These are phyloP conservation scores for Hymenoscyphus fructigenus DNA, from an alignment of 2,329 filamentous ascomycete species.

Conservation along the genomic window DNA sequence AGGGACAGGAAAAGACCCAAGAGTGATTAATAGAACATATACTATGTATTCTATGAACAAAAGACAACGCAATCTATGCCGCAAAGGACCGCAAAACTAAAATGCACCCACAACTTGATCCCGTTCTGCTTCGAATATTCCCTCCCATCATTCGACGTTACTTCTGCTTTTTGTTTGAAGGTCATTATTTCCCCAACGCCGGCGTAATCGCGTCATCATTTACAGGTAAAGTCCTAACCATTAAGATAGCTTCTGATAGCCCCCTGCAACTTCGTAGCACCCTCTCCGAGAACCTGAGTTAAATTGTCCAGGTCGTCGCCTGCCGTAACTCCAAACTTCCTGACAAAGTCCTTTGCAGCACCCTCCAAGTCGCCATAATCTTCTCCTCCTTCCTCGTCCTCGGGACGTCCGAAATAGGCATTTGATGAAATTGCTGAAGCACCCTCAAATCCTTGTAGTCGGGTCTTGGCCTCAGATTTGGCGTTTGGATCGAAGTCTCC, in stretches of 20 bases:
- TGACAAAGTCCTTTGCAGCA: slow-evolving; percentile 94
- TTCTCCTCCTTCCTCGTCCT: slow-evolving; percentile 71
- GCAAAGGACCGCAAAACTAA: slow-evolving; percentile 3
- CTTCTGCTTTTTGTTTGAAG: background rate
- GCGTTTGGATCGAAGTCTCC: slow-evolving; percentile 77
- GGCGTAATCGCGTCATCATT: background rate
- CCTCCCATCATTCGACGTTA: background rate
- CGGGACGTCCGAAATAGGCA: slow-evolving; percentile 92
- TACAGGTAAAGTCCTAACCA: slow-evolving; percentile 42
- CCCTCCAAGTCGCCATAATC: slow-evolving; percentile 89
- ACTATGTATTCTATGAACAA: slow-evolving; percentile 2
- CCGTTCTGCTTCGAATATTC: background rate
- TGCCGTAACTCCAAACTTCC: slow-evolving; percentile 92
- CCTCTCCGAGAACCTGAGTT: slow-evolving; percentile 78
- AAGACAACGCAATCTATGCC: slow-evolving; percentile 10
- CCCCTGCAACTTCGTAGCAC: slow-evolving; percentile 79
- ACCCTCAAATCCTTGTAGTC: slow-evolving; percentile 90
- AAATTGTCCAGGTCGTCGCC: slow-evolving; percentile 95
- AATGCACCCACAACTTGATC: slow-evolving; percentile 4
- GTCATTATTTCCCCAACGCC: slow-evolving; percentile 3
- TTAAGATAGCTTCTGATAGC: slow-evolving; percentile 64
- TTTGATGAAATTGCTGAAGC: slow-evolving; percentile 92
- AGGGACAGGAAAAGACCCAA: background rate
- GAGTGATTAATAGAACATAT: background rate
- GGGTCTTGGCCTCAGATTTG: slow-evolving; percentile 80